Evolutionary conservation across 306 rosid species (phyloP), one percentile per base, ranked within the genome.

Genomic region (Mucuna pruriens): DNA sequence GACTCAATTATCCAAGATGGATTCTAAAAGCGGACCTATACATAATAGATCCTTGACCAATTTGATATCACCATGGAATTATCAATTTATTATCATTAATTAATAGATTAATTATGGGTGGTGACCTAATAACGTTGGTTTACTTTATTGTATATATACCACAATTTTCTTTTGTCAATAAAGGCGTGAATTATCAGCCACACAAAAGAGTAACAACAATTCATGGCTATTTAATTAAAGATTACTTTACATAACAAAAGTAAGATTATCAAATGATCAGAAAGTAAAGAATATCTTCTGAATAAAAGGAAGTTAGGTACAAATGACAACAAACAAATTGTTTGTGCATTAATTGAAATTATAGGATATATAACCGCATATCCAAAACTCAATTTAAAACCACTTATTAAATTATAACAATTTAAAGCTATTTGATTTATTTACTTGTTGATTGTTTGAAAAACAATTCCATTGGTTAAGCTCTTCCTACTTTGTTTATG

Each of bases 121-220:
- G 62, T 62, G 61, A 29, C 72, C 2, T 31, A 44, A 62, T 62
- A 29, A 7, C 29, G 62, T 29, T 71, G 40, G 26, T 71, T 54
- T 55, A 3, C 52, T 75, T 39, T 22, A n/a, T 61, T 23, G 12
- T 15, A 62, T 61, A 2, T 6, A 60, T 17, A n/a, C n/a, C 51
- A 46, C 49, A 3, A 71, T 0, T 71, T 48, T 13, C 54, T 45
- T 45, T 63, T 63, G 22, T 2, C 80, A 75, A 75, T 26, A 16
- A n/a, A 26, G 62, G 38, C 36, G 81, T 46, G 49, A 48, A 77
- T 9, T 31, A 45, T 62, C 61, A 33, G 17, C 72, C n/a, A 62
- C 11, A 51, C 6, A 77, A 29, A 16, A 54, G 16, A 48, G 52
- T 67, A 20, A 19, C 51, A 23, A 33, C 39, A 65, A 34, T 65